Percentiles rank a stretch among this genome's conserved stretches.
Conservation (phyloP, 2,329 filamentous ascomycete genomes). For the Herpotrichia juniperi region DNA sequence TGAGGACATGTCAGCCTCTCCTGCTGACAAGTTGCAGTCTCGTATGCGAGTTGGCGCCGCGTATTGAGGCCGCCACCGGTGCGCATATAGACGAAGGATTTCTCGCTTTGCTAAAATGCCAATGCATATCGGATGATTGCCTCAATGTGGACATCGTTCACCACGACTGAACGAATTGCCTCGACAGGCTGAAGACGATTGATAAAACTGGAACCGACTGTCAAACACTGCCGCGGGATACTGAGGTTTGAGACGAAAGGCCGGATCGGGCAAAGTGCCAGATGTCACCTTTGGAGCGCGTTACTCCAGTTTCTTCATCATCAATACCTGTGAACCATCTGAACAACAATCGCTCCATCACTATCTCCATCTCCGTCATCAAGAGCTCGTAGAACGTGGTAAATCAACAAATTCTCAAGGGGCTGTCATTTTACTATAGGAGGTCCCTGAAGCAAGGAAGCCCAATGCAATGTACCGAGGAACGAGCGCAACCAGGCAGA, state of each 20-base stretch:
- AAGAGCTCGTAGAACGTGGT: not conserved
- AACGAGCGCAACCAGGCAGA: not conserved
- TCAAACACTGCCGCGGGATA: no score
- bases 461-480: not conserved
- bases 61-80: no score
- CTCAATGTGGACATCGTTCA: not conserved
- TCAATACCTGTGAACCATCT: not conserved
- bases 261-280: no score
- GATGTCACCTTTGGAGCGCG: no score
- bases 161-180: no score
- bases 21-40: no score
- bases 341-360: not conserved
- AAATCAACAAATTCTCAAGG: no score
- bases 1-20: not conserved
- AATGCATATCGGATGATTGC: not conserved
- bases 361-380: not conserved
- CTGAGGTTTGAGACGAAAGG: no score
- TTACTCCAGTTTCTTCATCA: not conserved
- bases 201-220: no score
- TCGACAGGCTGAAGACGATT: no score
- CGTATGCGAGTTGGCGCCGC: no score
- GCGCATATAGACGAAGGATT: not conserved
- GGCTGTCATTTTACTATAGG: no score
- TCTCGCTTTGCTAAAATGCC: not conserved
- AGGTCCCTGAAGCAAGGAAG: not conserved